A percentile compares a stretch with the other conserved stretches of the same genome.
These are phyloP conservation scores for Blastocystis sp. DNA, from an alignment of 352 stramenopile genomes.

Conservation along the genomic window DNA sequence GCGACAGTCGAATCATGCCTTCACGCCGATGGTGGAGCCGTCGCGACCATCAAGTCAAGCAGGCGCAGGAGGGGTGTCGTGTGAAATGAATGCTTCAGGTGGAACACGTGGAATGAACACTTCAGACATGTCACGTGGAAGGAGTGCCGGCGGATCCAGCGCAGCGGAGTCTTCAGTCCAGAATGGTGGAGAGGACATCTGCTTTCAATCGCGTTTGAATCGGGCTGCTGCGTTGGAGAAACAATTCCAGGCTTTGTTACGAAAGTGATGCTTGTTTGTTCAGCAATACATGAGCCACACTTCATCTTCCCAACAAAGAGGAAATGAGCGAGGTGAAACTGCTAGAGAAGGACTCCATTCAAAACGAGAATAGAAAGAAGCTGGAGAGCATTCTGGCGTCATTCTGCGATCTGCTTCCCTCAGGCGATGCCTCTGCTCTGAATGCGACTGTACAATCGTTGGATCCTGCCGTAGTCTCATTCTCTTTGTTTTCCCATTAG, in stretches of 20 bases:
- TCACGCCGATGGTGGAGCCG: slow-evolving; percentile 30
- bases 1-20: not conserved
- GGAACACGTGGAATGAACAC: too few species aligned
- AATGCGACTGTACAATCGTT: not conserved
- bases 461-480: not conserved
- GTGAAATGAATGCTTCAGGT: too few species aligned
- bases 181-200: slow-evolving; percentile 35
- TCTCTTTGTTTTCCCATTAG: not conserved
- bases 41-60: not conserved
- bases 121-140: too few species aligned
- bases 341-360: not conserved
- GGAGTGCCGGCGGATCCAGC: too few species aligned
- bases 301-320: too few species aligned
- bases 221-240: slow-evolving; percentile 52
- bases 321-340: too few species aligned
- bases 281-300: too few species aligned
- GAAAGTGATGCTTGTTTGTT: too few species aligned
- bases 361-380: not conserved
- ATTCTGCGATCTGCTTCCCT: not conserved
- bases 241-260: slow-evolving; percentile 13
- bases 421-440: not conserved
- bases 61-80: too few species aligned
- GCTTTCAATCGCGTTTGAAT: slow-evolving; percentile 19
- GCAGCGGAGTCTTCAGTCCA: too few species aligned
- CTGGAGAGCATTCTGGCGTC: not conserved